Evolutionary conservation across 495 filamentous ascomycete species (phyloP).

Genomic region (Chaetomium cochliodes): DNA sequence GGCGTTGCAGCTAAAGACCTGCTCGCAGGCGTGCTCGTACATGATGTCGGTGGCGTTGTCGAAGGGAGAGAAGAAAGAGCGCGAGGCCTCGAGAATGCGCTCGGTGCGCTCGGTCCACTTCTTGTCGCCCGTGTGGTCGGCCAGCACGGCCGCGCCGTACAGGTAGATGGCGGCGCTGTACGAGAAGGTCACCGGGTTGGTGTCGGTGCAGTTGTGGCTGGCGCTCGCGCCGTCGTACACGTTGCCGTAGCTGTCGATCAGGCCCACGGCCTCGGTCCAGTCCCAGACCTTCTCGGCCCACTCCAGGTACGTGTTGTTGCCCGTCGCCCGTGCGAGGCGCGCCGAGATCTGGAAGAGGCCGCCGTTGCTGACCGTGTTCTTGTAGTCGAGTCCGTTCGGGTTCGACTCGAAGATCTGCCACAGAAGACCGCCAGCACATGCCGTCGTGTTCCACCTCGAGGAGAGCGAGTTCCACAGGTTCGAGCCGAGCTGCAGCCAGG

Average conservation of each 20-base stretch:
- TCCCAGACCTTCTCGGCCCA: conserved; percentile 73
- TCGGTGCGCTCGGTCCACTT: conserved; percentile 54
- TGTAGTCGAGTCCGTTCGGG: conserved; percentile 66
- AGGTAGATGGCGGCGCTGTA: conserved; percentile 67
- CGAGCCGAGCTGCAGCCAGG: conserved; percentile 59
- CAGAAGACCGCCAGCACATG: conserved; percentile 68
- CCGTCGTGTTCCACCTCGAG: conserved; percentile 65
- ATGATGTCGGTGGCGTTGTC: conserved; percentile 55
- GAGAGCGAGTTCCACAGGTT: conserved; percentile 50
- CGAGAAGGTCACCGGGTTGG: conserved; percentile 54
- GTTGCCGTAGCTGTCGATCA: conserved; percentile 49
- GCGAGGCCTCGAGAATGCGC: conserved; percentile 46
- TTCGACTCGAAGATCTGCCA: conserved; percentile 88
- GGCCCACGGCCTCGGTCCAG: conserved; percentile 56
- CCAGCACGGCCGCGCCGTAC: conserved; percentile 64
- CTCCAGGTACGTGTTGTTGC: conserved; percentile 59
- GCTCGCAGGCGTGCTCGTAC: conserved; percentile 74
- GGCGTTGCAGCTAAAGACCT: conserved; percentile 58
- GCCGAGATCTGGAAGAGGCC: conserved; percentile 68
- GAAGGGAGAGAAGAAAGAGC: conserved; percentile 49
- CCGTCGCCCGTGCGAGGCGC: conserved; percentile 65
- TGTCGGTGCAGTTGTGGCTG: conserved; percentile 44
- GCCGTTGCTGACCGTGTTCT: conserved; percentile 69
- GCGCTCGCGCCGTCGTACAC: conserved; percentile 59
- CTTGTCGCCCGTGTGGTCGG: conserved; percentile 56